These are phyloP conservation scores for Vanderwaltozyma polyspora DNA, from an alignment of 805 yeast species.

Conservation along the genomic window DNA sequence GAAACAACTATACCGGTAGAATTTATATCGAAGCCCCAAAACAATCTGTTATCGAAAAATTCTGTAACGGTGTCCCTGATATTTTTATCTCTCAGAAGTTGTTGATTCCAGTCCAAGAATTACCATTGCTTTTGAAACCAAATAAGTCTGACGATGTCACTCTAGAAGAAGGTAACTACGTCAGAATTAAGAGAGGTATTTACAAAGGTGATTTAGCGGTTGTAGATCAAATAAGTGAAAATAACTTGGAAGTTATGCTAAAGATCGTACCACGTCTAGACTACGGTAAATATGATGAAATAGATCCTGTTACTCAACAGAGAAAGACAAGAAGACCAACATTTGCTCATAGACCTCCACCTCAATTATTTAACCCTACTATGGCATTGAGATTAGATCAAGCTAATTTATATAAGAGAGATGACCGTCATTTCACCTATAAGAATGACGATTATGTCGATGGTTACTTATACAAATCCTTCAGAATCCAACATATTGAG, in stretches of 20 bases:
- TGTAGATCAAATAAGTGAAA: slow-evolving; percentile 86
- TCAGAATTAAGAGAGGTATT: slow-evolving; percentile 80
- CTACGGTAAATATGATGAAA: slow-evolving; percentile 57
- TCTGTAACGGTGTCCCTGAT: slow-evolving; percentile 82
- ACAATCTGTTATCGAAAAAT: slow-evolving; percentile 82
- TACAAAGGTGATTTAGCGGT: slow-evolving; percentile 89
- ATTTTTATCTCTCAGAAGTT: slow-evolving; percentile 64
- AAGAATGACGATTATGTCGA: slow-evolving; percentile 81
- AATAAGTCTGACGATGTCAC: slow-evolving; percentile 80
- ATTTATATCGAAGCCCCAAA: slow-evolving; percentile 90
- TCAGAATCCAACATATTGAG: slow-evolving; percentile 69
- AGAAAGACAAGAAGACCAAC: slow-evolving; percentile 41
- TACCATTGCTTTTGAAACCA: slow-evolving; percentile 85
- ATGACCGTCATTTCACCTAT: slow-evolving; percentile 56
- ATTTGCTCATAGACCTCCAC: slow-evolving; percentile 66
- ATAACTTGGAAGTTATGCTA: slow-evolving; percentile 89
- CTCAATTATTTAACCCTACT: slow-evolving; percentile 74
- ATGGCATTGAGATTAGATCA: slow-evolving; percentile 83
- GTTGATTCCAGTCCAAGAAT: slow-evolving; percentile 89
- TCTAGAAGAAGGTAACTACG: slow-evolving; percentile 84
- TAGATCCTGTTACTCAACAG: slow-evolving; percentile 41
- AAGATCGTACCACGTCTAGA: slow-evolving; percentile 89
- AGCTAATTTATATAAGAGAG: slow-evolving; percentile 55
- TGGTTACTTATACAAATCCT: slow-evolving; percentile 80
- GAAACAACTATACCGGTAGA: slow-evolving; percentile 87